A percentile compares a stretch with the other conserved stretches of the same genome.
Evolutionary conservation across 441 rosid species (phyloP).

Genomic region (Pelargonium australe): DNA sequence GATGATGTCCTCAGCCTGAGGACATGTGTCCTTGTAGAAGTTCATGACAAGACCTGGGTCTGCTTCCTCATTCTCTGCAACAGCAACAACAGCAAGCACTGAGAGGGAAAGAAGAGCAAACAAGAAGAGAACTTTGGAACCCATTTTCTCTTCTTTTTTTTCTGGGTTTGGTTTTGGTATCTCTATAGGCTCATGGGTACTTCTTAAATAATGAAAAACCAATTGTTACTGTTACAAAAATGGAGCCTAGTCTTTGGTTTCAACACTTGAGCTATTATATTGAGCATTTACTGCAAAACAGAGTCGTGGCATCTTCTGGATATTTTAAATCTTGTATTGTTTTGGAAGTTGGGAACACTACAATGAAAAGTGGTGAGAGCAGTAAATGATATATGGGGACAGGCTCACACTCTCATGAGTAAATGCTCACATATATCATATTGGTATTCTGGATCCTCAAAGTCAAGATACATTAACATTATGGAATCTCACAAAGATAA

Average conservation of each 20-base stretch:
- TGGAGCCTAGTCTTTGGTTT: background rate
- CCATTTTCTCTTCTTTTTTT: slow-evolving; percentile 31
- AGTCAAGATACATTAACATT: no score
- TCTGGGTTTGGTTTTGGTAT: slow-evolving; percentile 19
- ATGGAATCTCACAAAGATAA: no score
- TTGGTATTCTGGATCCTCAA: no score
- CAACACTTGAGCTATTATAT: background rate
- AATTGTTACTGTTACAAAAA: background rate
- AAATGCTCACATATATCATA: no score
- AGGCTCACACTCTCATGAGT: no score
- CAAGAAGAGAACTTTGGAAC: slow-evolving; percentile 47
- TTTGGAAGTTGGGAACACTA: slow-evolving; percentile 3
- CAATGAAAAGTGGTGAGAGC: no score
- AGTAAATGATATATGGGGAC: no score
- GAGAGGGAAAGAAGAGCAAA: slow-evolving; percentile 46
- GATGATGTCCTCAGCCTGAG: slow-evolving; percentile 89
- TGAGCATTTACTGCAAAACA: background rate
- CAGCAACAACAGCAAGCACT: slow-evolving; percentile 29
- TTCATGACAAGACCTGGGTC: slow-evolving; percentile 67
- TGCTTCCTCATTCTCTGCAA: slow-evolving; percentile 42
- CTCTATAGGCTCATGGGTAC: slow-evolving; percentile 5
- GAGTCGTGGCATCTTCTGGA: background rate
- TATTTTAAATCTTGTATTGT: background rate
- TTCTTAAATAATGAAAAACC: slow-evolving; percentile 35
- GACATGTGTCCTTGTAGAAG: slow-evolving; percentile 84